These are phyloP conservation scores for Amylostereum areolatum DNA, from an alignment of 1,284 basidiomycete species.

Conservation along the genomic window DNA sequence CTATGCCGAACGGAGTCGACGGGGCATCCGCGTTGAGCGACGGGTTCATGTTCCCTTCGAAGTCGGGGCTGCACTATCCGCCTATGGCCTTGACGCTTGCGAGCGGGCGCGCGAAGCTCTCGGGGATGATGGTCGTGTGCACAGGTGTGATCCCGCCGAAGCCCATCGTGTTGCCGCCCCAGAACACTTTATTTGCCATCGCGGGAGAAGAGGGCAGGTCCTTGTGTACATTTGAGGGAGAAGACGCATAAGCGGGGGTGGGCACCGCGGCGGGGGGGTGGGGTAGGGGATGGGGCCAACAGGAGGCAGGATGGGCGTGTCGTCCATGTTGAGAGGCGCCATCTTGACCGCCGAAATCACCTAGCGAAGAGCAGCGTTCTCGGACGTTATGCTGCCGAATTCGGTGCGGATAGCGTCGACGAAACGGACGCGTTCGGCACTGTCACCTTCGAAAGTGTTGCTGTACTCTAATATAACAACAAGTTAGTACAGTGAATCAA, in stretches of 20 bases:
- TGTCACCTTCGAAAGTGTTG: slow-evolving; percentile 86
- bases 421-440: slow-evolving; percentile 86
- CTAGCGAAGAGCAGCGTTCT: slow-evolving; percentile 81
- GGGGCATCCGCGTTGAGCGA: slow-evolving; percentile 41
- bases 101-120: slow-evolving; percentile 30
- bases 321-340: slow-evolving; percentile 56
- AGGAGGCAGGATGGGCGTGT: slow-evolving; percentile 36
- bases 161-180: slow-evolving; percentile 54
- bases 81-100: slow-evolving; percentile 15
- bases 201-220: slow-evolving; percentile 64
- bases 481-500: too few relatives aligned
- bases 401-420: slow-evolving; percentile 87
- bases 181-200: slow-evolving; percentile 47
- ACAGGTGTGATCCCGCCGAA: slow-evolving; percentile 77
- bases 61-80: slow-evolving; percentile 20
- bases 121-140: slow-evolving; percentile 78
- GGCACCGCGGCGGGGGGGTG: slow-evolving; percentile 19
- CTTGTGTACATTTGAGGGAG: slow-evolving; percentile 78
- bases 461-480: slow-evolving; percentile 69
- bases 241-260: slow-evolving; percentile 25
- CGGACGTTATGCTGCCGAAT: slow-evolving; percentile 70
- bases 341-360: slow-evolving; percentile 84
- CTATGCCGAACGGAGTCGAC: too few relatives aligned
- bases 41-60: slow-evolving; percentile 82
- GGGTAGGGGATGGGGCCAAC: slow-evolving; percentile 36